Percentiles rank a stretch among this genome's conserved stretches.
Evolutionary conservation across 768 basidiomycete genomes (phyloP).

Genomic region (Flagelloscypha sp.): DNA sequence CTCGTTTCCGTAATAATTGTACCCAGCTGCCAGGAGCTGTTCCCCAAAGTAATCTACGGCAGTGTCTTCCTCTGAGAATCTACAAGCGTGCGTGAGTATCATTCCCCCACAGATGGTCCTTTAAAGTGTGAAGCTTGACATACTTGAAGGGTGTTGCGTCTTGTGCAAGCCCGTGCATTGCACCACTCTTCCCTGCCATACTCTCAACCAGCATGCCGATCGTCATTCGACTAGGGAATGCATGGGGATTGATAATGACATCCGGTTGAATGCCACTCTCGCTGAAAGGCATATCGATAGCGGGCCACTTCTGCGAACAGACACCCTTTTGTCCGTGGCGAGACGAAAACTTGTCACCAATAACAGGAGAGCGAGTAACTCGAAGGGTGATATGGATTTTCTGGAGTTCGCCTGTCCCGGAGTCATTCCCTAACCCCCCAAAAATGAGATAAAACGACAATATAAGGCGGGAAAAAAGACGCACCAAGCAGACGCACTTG

Average conservation of each 20-base stretch:
- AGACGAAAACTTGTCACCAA: slow-evolving; percentile 99
- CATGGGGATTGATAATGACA: slow-evolving; percentile 99
- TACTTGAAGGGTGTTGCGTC: slow-evolving; percentile 98
- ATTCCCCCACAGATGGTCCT: too few species aligned
- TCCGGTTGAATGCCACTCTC: slow-evolving; percentile 99
- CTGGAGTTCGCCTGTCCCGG: slow-evolving; percentile 81
- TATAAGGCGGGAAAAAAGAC: slow-evolving; percentile 11
- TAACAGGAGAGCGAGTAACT: slow-evolving; percentile 90
- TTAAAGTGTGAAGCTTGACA: slow-evolving; percentile 19
- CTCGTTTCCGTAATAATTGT: slow-evolving; percentile 98
- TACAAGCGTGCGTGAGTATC: slow-evolving; percentile 23
- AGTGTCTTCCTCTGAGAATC: slow-evolving; percentile 95
- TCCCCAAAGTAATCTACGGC: slow-evolving; percentile 97
- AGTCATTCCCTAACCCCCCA: slow-evolving; percentile 58
- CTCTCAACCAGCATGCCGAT: slow-evolving; percentile 99
- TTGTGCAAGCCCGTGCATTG: slow-evolving; percentile 97
- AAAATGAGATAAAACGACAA: not conserved
- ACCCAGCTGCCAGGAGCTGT: slow-evolving; percentile 87
- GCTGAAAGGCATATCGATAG: slow-evolving; percentile 96
- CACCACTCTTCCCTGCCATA: slow-evolving; percentile 98
- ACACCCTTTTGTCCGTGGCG: slow-evolving; percentile 99
- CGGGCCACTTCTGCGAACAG: slow-evolving; percentile 98
- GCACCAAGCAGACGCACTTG: slow-evolving; percentile 84
- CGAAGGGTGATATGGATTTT: slow-evolving; percentile 91
- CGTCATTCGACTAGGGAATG: slow-evolving; percentile 99